A percentile compares a stretch with the other conserved stretches of the same genome.
phyloP scores from a whole-genome alignment of 1,284 basidiomycete species.

The Lignosus rhinocerotis region DNA sequence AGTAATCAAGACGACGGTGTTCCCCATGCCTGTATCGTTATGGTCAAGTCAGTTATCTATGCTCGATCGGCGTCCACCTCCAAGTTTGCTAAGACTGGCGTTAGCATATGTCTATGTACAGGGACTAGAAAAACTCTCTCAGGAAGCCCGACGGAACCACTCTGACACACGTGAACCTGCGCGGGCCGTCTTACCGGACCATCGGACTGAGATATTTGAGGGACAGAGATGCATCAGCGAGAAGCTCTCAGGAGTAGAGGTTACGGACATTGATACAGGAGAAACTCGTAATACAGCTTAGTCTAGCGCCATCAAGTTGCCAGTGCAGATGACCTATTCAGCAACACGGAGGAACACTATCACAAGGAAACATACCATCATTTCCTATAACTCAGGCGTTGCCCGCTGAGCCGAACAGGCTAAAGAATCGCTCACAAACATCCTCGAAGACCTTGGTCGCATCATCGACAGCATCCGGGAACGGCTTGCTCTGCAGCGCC shows the following conservation, averaged over 20 bases:
- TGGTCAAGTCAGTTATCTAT: background rate
- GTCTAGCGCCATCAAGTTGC: background rate
- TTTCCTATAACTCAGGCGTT: conserved; percentile 31
- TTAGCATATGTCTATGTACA: background rate
- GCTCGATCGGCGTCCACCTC: too few relatives aligned
- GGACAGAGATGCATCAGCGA: too few relatives aligned
- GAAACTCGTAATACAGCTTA: background rate
- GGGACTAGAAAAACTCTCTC: background rate
- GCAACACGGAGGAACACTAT: too few relatives aligned
- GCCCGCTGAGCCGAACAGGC: conserved; percentile 43
- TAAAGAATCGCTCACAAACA: conserved; percentile 45
- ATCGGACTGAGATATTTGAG: too few relatives aligned
- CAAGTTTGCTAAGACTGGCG: background rate
- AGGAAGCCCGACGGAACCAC: background rate
- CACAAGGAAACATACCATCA: background rate
- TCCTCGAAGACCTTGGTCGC: conserved; percentile 45
- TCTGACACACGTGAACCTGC: background rate
- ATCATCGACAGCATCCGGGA: conserved; percentile 48
- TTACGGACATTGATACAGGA: background rate
- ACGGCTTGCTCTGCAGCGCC: conserved; percentile 38
- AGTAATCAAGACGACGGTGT: conserved; percentile 52
- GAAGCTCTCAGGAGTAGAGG: background rate
- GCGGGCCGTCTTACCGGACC: background rate
- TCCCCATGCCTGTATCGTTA: conserved; percentile 5
- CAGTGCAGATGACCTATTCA: too few relatives aligned